Evolutionary conservation across 306 rosid genomes (phyloP).

Genomic region (Dalbergia cochinchinensis): DNA sequence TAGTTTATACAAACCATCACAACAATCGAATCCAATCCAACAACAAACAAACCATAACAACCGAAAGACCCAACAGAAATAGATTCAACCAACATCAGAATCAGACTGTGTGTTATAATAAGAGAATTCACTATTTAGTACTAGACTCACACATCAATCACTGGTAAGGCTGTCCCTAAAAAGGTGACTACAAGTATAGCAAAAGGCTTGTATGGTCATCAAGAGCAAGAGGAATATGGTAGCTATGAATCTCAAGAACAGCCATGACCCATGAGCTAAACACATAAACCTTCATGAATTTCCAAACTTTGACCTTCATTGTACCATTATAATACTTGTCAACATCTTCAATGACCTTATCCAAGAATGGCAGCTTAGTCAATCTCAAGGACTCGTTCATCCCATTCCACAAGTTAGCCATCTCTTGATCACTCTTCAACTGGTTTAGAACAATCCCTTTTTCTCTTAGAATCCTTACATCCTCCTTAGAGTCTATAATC

Average conservation of each 20-base stretch:
- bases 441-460: constrained; percentile 67
- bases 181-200: background rate
- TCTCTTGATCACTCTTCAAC: constrained; percentile 76
- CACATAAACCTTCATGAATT: constrained; percentile 59
- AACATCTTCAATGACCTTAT: constrained; percentile 76
- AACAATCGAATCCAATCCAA: too few relatives aligned
- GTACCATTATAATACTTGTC: constrained; percentile 67
- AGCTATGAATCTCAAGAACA: constrained; percentile 63
- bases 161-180: background rate
- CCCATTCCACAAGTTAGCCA: constrained; percentile 71
- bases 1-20: too few relatives aligned
- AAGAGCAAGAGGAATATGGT: constrained; percentile 63
- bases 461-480: constrained; percentile 62
- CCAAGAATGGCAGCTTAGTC: constrained; percentile 71
- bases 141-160: background rate
- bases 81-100: background rate
- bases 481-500: constrained; percentile 75
- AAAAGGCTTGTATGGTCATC: constrained; percentile 53
- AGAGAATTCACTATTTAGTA: background rate
- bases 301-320: constrained; percentile 65
- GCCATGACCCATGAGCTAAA: constrained; percentile 81
- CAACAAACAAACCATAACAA: too few relatives aligned
- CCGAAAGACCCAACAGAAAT: background rate
- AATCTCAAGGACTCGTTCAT: constrained; percentile 74
- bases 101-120: background rate